Conservation (phyloP, 306 rosid genomes). For the Sophora flavescens region DNA sequence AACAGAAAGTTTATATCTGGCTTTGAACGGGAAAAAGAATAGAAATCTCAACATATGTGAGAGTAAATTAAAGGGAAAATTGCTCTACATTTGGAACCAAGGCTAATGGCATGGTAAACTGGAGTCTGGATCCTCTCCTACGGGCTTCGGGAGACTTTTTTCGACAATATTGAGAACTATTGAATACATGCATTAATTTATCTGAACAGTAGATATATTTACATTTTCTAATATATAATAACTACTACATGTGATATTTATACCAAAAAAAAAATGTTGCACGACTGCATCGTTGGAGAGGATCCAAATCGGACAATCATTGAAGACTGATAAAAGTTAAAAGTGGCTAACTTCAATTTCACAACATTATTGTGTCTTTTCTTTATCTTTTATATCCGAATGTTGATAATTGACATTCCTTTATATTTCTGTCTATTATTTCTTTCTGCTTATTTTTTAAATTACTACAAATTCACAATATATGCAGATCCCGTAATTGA, state of each 20-base stretch:
- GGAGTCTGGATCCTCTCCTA: too few relatives aligned
- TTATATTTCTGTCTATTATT: not conserved
- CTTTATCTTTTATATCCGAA: not conserved
- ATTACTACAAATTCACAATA: not conserved
- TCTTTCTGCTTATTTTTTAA: constrained; percentile 3
- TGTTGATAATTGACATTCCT: constrained; percentile 1
- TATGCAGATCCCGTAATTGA: constrained; percentile 17
- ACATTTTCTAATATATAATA: too few relatives aligned
- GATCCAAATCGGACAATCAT: too few relatives aligned
- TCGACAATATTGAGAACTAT: too few relatives aligned
- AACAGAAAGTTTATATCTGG: not conserved
- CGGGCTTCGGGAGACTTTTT: too few relatives aligned
- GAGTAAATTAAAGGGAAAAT: not conserved
- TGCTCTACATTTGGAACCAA: not conserved
- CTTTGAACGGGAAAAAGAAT: not conserved
- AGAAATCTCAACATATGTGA: not conserved
- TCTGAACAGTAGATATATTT: too few relatives aligned
- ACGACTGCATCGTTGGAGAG: too few relatives aligned
- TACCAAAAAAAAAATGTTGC: too few relatives aligned
- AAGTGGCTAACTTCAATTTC: constrained; percentile 28
- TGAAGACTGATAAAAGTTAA: not conserved
- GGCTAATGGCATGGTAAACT: too few relatives aligned
- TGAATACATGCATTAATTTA: too few relatives aligned
- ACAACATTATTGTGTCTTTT: constrained; percentile 10
- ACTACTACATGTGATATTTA: too few relatives aligned